Evolutionary conservation across 805 yeast species (phyloP).

Genomic region (Saccharomyces paradoxus): DNA sequence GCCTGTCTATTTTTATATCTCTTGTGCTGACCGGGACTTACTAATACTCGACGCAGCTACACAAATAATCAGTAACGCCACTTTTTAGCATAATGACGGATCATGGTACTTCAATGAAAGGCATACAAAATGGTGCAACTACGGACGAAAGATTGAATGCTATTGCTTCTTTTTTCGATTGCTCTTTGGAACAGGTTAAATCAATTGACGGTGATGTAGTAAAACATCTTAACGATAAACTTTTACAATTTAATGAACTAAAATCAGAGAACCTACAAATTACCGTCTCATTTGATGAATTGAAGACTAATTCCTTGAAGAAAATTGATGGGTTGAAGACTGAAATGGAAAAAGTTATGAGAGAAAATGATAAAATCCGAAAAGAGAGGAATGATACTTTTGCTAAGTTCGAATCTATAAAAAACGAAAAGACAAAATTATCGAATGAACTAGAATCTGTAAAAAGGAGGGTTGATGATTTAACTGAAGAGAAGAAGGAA

Average conservation of each 20-base stretch:
- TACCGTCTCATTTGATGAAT: slow-evolving; percentile 36
- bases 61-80: not conserved
- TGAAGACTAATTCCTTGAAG: slow-evolving; percentile 26
- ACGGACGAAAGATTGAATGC: not conserved
- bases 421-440: slow-evolving; percentile 8
- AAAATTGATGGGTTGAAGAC: slow-evolving; percentile 28
- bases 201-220: slow-evolving; percentile 18
- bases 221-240: slow-evolving; percentile 23
- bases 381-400: slow-evolving; percentile 15
- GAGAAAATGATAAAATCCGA: slow-evolving; percentile 17
- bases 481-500: slow-evolving; percentile 9
- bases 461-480: slow-evolving; percentile 4
- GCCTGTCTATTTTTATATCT: not conserved
- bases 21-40: not conserved
- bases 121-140: not conserved
- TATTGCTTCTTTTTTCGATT: not conserved
- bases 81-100: not conserved
- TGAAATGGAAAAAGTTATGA: slow-evolving; percentile 22
- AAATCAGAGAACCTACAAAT: slow-evolving; percentile 33
- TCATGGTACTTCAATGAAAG: not conserved
- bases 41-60: not conserved
- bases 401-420: slow-evolving; percentile 14
- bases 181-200: slow-evolving; percentile 11
- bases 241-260: slow-evolving; percentile 31
- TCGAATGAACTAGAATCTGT: slow-evolving; percentile 5